Conservation (phyloP, 768 basidiomycete genomes). For the Paxillus ammoniavirescens region DNA sequence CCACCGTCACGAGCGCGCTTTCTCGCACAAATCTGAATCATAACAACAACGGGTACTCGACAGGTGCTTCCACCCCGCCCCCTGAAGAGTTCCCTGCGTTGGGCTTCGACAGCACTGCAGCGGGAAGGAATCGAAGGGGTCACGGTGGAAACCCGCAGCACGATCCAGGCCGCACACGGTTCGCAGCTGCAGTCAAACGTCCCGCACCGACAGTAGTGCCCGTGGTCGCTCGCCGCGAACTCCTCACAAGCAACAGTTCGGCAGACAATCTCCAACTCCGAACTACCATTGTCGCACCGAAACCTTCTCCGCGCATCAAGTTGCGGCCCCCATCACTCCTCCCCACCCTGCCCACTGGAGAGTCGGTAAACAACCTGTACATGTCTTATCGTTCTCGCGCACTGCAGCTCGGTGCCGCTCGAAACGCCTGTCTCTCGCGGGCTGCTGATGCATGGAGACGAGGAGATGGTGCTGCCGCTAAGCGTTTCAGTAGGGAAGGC, state of each 20-base stretch:
- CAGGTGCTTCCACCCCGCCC: constrained; percentile 31
- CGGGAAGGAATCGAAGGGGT: constrained; percentile 42
- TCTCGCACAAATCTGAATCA: constrained; percentile 61
- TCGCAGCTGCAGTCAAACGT: constrained; percentile 89
- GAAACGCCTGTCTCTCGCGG: constrained; percentile 91
- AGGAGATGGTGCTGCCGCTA: constrained; percentile 94
- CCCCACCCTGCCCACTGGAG: constrained; percentile 87
- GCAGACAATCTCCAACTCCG: constrained; percentile 64
- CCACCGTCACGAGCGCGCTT: constrained; percentile 65
- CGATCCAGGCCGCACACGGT: constrained; percentile 88
- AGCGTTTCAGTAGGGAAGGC: constrained; percentile 90
- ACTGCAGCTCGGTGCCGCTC: constrained; percentile 87
- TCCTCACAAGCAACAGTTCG: constrained; percentile 47
- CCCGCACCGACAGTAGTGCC: constrained; percentile 30
- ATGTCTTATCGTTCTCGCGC: constrained; percentile 87
- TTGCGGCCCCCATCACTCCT: constrained; percentile 79
- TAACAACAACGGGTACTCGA: constrained; percentile 36
- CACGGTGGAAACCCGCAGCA: constrained; percentile 44
- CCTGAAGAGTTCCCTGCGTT: constrained; percentile 73
- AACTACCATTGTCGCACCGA: constrained; percentile 71
- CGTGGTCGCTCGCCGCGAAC: constrained; percentile 50
- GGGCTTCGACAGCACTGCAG: constrained; percentile 41
- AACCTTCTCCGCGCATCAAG: constrained; percentile 82
- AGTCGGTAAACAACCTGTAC: constrained; percentile 76
- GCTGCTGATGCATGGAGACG: constrained; percentile 96